These are phyloP conservation scores for Spiromastix sp. DNA, from an alignment of 2,329 filamentous ascomycete genomes.

Conservation along the genomic window DNA sequence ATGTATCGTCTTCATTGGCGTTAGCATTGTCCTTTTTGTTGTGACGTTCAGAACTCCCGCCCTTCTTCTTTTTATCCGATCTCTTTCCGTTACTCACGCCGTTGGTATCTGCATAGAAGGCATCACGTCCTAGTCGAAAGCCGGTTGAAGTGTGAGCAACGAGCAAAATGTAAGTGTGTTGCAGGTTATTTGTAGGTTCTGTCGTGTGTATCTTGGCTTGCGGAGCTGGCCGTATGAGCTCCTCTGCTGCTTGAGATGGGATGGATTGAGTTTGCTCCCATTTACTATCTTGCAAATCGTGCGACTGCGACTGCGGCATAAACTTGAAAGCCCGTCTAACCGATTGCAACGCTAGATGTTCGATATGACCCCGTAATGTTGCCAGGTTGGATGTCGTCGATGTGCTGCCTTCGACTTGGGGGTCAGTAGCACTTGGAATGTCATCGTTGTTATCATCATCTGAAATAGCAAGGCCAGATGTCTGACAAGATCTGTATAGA, in stretches of 20 bases:
- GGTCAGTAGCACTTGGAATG: background rate
- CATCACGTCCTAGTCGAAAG: constrained; percentile 42
- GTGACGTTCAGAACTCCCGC: constrained; percentile 6
- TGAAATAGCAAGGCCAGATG: too few species aligned
- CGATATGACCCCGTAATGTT: constrained; percentile 7
- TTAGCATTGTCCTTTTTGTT: constrained; percentile 3
- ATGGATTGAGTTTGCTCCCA: background rate
- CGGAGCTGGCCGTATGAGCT: constrained; percentile 12
- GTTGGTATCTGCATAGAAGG: constrained; percentile 31
- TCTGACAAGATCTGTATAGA: too few species aligned
- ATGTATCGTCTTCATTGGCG: constrained; percentile 12
- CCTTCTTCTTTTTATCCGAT: constrained; percentile 1
- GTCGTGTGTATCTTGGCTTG: constrained; percentile 23
- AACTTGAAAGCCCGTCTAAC: constrained; percentile 2
- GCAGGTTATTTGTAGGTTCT: constrained; percentile 34
- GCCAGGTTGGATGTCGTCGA: background rate
- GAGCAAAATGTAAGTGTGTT: constrained; percentile 44
- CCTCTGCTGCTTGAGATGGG: constrained; percentile 5
- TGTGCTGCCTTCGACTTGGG: background rate
- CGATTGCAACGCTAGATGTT: constrained; percentile 4
- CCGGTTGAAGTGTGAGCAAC: constrained; percentile 41
- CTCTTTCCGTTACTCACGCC: constrained; percentile 10
- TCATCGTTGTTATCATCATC: background rate
- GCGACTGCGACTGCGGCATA: background rate
- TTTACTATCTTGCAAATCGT: too few species aligned